Evolutionary conservation across 352 stramenopile species (phyloP).

Genomic region (Globisporangium canariense): DNA sequence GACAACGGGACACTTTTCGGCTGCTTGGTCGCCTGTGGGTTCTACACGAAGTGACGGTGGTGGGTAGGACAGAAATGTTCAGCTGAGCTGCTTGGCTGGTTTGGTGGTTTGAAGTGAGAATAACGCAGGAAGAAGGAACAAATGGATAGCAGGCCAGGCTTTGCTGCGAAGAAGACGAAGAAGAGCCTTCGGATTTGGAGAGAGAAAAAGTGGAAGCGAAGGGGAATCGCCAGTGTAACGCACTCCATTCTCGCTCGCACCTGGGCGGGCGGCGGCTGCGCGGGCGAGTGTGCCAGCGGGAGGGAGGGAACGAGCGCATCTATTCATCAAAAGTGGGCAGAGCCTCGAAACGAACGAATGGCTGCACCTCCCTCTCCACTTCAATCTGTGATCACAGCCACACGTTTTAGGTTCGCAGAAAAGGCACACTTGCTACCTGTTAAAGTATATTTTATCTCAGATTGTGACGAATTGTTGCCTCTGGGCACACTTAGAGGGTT

Average conservation of each 20-base stretch:
- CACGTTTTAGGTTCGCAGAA: not conserved
- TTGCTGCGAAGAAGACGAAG: not conserved
- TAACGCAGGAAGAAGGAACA: no score
- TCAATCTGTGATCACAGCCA: conserved; percentile 11
- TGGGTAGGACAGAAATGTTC: not conserved
- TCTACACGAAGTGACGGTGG: not conserved
- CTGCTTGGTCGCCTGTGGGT: not conserved
- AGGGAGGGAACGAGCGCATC: not conserved
- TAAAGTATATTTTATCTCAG: conserved; percentile 1
- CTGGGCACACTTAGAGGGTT: not conserved
- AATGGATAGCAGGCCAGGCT: not conserved
- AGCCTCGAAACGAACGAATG: not conserved
- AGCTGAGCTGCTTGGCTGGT: not conserved
- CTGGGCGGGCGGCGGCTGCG: not conserved
- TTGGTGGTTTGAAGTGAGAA: not conserved
- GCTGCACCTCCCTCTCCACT: not conserved
- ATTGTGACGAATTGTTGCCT: not conserved
- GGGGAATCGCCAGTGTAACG: not conserved
- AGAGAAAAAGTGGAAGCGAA: not conserved
- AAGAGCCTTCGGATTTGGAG: not conserved
- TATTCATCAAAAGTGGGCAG: conserved; percentile 3
- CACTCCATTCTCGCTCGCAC: not conserved
- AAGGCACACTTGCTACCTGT: not conserved
- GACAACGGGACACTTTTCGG: not conserved
- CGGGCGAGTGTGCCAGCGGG: no score